Conservation (phyloP, 2,329 filamentous ascomycete species). For the Fusarium sp. region DNA sequence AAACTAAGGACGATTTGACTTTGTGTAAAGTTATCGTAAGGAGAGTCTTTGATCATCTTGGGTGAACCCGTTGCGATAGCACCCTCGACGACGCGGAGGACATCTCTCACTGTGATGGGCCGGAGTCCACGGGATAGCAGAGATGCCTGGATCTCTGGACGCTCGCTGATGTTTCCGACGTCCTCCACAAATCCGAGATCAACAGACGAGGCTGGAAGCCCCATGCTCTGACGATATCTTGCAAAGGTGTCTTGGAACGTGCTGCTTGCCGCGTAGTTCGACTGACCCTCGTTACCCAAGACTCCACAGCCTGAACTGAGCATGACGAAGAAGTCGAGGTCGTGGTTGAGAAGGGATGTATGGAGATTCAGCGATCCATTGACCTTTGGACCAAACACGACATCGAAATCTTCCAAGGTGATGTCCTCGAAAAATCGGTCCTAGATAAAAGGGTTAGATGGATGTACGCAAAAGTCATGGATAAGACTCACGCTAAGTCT, state of each 20-base stretch:
- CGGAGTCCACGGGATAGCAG: slow-evolving; percentile 34
- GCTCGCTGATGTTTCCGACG: slow-evolving; percentile 41
- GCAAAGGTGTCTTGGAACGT: slow-evolving; percentile 41
- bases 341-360: slow-evolving; percentile 23
- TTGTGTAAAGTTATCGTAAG: slow-evolving; percentile 33
- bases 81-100: slow-evolving; percentile 37
- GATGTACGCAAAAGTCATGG: neutral
- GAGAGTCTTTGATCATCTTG: slow-evolving; percentile 7
- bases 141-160: slow-evolving; percentile 37
- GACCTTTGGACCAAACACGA: slow-evolving; percentile 38
- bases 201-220: slow-evolving; percentile 34
- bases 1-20: slow-evolving; percentile 40
- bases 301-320: slow-evolving; percentile 39
- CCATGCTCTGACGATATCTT: slow-evolving; percentile 34
- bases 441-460: slow-evolving; percentile 17
- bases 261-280: slow-evolving; percentile 38
- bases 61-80: slow-evolving; percentile 35
- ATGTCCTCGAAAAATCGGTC: slow-evolving; percentile 40
- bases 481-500: slow-evolving; percentile 36
- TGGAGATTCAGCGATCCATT: slow-evolving; percentile 39
- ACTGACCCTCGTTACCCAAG: slow-evolving; percentile 37
- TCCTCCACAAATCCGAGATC: slow-evolving; percentile 39
- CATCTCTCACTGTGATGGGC: slow-evolving; percentile 40
- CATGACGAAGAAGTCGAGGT: slow-evolving; percentile 42
- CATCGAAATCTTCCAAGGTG: slow-evolving; percentile 33